Evolutionary conservation across 1,284 basidiomycete genomes (phyloP).

Genomic region (Grifola frondosa): DNA sequence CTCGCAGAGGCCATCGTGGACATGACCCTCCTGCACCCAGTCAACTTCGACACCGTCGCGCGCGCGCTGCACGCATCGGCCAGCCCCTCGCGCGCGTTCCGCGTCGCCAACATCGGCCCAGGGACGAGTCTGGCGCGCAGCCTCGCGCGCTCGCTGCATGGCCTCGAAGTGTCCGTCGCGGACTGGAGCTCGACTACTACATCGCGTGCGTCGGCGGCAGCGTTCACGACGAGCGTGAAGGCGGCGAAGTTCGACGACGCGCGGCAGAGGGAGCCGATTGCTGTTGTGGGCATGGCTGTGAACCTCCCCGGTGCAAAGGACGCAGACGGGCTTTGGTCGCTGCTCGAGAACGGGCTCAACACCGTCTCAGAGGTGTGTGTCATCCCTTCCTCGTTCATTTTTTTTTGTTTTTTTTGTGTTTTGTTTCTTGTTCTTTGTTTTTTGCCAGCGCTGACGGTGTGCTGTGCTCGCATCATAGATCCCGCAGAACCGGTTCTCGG

Average conservation of each 20-base stretch:
- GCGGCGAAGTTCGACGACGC: slow-evolving; percentile 1
- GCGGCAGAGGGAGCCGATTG: slow-evolving; percentile 51
- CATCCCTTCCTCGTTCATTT: slow-evolving; percentile 1
- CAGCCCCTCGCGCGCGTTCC: slow-evolving; percentile 27
- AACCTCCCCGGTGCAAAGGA: slow-evolving; percentile 59
- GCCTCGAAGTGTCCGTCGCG: slow-evolving; percentile 22
- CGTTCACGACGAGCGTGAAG: background rate
- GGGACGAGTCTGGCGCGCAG: slow-evolving; percentile 44
- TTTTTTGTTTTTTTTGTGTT: no score
- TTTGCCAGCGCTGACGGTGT: background rate
- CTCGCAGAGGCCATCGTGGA: slow-evolving; percentile 53
- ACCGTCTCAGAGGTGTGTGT: slow-evolving; percentile 54
- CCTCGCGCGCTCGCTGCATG: slow-evolving; percentile 38
- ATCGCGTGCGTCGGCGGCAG: no score
- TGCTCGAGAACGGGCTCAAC: slow-evolving; percentile 56
- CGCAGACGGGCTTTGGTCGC: slow-evolving; percentile 51
- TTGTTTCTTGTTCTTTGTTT: background rate
- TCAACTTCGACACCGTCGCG: slow-evolving; percentile 52
- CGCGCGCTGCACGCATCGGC: slow-evolving; percentile 30
- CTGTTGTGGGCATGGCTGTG: slow-evolving; percentile 70
- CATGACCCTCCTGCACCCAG: slow-evolving; percentile 55
- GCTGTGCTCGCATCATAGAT: slow-evolving; percentile 53
- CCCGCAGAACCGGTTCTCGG: slow-evolving; percentile 55
- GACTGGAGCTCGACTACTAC: slow-evolving; percentile 31
- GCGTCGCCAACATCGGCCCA: slow-evolving; percentile 57